phyloP scores from a whole-genome alignment of 1,284 basidiomycete genomes.

The Leccinum griseonigrum region DNA sequence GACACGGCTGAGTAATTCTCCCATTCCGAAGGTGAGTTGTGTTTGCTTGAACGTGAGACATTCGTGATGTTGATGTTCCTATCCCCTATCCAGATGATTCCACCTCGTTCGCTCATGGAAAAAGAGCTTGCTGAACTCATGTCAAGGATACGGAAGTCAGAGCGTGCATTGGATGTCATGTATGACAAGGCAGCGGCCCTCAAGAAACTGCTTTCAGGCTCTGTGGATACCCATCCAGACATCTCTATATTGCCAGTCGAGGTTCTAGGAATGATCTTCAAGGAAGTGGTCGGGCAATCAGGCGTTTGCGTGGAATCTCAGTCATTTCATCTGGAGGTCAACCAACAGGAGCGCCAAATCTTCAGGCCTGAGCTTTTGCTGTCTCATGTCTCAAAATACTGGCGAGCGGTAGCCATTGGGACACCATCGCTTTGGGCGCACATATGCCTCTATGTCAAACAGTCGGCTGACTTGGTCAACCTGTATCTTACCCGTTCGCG shows the following conservation, averaged over 20 bases:
- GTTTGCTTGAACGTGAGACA: neutral
- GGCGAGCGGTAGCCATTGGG: constrained; percentile 26
- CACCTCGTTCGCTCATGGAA: constrained; percentile 8
- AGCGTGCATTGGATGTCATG: constrained; percentile 21
- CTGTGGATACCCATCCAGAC: neutral
- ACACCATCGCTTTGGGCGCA: constrained; percentile 28
- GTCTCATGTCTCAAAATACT: constrained; percentile 32
- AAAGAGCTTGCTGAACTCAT: constrained; percentile 15
- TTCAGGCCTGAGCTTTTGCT: constrained; percentile 25
- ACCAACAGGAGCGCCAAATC: constrained; percentile 9
- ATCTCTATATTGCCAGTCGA: constrained; percentile 25
- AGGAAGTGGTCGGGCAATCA: constrained; percentile 15
- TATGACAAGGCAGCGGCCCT: constrained; percentile 16
- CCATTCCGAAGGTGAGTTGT: constrained; percentile 14
- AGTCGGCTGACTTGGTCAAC: constrained; percentile 26
- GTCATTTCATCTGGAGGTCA: neutral
- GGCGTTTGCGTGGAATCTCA: constrained; percentile 1
- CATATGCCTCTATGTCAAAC: constrained; percentile 26
- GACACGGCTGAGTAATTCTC: neutral
- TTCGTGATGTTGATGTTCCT: neutral
- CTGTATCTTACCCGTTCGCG: constrained; percentile 28
- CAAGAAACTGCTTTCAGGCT: constrained; percentile 8
- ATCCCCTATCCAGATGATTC: constrained; percentile 9
- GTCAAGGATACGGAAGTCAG: constrained; percentile 24
- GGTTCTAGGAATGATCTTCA: constrained; percentile 27